phyloP scores from a whole-genome alignment of 2,329 filamentous ascomycete genomes.

The Fusarium pilosicola region DNA sequence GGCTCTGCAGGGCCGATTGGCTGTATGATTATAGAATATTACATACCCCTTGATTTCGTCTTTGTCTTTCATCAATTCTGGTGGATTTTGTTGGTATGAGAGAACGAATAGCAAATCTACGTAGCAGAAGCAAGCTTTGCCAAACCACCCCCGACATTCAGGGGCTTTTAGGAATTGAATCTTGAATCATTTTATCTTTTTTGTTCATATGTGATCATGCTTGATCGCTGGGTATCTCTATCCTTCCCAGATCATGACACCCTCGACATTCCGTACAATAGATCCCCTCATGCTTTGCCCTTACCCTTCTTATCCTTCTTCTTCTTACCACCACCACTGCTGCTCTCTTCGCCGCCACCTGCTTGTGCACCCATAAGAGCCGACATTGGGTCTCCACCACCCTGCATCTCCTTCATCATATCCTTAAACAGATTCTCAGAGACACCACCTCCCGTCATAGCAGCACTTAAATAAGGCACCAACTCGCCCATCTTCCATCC shows the following conservation, averaged over 20 bases:
- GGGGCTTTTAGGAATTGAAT: constrained; percentile 21
- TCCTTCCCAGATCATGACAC: constrained; percentile 25
- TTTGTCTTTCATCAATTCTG: constrained; percentile 18
- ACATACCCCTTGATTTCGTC: constrained; percentile 40
- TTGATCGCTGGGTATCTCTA: constrained; percentile 33
- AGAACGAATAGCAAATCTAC: constrained; percentile 23
- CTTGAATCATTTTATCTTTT: constrained; percentile 31
- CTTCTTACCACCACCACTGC: constrained; percentile 48
- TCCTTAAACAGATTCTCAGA: constrained; percentile 95
- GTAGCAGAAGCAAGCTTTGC: constrained; percentile 28
- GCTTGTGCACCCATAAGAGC: constrained; percentile 54
- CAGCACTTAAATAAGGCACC: constrained; percentile 87
- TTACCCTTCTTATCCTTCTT: constrained; percentile 64
- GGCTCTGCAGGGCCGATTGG: constrained; percentile 56
- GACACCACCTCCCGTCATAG: constrained; percentile 91
- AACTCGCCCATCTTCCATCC: constrained; percentile 92
- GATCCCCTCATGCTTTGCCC: constrained; percentile 43
- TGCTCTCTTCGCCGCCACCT: constrained; percentile 45
- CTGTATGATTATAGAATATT: constrained; percentile 44
- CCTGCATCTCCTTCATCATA: constrained; percentile 93
- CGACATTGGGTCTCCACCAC: constrained; percentile 58
- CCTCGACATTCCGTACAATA: not conserved
- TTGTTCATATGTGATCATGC: constrained; percentile 23
- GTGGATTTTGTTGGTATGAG: constrained; percentile 29
- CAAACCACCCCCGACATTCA: constrained; percentile 1